Base-by-base conservation (phyloP, 2,329 filamentous ascomycete genomes). In the Scytalidium sp. region DNA sequence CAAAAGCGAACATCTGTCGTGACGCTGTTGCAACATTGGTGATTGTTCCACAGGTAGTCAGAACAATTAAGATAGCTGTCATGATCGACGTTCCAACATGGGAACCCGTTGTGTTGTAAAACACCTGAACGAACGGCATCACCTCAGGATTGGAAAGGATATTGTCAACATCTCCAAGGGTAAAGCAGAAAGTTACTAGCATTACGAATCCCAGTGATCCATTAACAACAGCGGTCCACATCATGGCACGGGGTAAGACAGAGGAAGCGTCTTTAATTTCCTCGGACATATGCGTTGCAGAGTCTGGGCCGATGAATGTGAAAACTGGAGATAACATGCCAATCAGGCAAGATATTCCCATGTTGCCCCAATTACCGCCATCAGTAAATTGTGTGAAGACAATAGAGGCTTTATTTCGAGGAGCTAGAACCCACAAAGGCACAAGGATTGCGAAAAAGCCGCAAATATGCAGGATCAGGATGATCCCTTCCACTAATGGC, bases 241-340 rank as follows among this genome's bases (percentile, higher is more conserved):
- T 67, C 60, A 80, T 76, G 4, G 72, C 71, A 51, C 67, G 60
- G 2, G 76, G 76, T 2, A 79, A 70, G 41, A 74, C 70, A 8
- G 69, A 57, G 2, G 73, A 70, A 0, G 76, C 73, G 44, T 76
- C 69, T 43, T 70, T 65, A 22, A 79, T 72, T 57, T 79, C 76
- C 58, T 79, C 76, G 5, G 75, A 72, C 60, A 76, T 70, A 50
- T 71, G 63, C 6, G 54, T 67, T 46, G 56, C 66, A 50, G 60
- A 49, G 50, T 58, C 57, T 11, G 21, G 43, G 27, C 46, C 49
- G 48, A 13, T 27, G n/a, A 39, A 21, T 3, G 11, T 41, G 10
- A 13, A 39, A 21, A 67, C 63, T n/a, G 61, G 62, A 17, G 63
- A 59, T 15, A 69, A 56, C 58, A 43, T 60, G 46, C 50, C 66